Conservation (phyloP, 1,139 yeast species). For the Suhomyces coccinellae region DNA sequence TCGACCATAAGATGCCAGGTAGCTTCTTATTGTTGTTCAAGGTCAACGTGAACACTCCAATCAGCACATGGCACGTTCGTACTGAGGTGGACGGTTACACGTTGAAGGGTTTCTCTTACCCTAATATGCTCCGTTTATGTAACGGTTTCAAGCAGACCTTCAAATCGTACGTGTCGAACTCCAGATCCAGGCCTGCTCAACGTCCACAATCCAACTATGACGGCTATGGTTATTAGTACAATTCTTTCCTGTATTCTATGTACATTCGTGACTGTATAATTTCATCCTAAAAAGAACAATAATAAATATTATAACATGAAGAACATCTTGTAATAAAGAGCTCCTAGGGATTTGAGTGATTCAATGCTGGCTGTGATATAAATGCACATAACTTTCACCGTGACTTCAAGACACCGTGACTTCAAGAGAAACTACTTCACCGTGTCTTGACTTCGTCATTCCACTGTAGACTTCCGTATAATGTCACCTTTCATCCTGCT, state of each 20-base stretch:
- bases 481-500: too few relatives aligned
- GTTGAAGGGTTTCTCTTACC: constrained; percentile 76
- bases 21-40: constrained; percentile 87
- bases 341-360: too few relatives aligned
- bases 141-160: constrained; percentile 83
- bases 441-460: neutral
- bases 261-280: constrained; percentile 9
- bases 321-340: too few relatives aligned
- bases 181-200: constrained; percentile 15
- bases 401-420: too few relatives aligned
- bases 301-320: neutral
- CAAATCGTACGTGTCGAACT: constrained; percentile 34
- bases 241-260: constrained; percentile 7
- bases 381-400: too few relatives aligned
- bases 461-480: neutral
- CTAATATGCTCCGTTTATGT: constrained; percentile 83
- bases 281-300: neutral
- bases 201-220: constrained; percentile 24
- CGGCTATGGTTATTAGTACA: constrained; percentile 29
- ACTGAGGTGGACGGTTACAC: constrained; percentile 85
- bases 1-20: constrained; percentile 90
- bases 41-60: constrained; percentile 65
- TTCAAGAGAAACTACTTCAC: too few relatives aligned
- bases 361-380: too few relatives aligned
- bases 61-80: constrained; percentile 87